A percentile compares a stretch with the other conserved stretches of the same genome.
These are phyloP conservation scores for Ilyonectria robusta DNA, from an alignment of 2,329 filamentous ascomycete genomes.

Conservation along the genomic window DNA sequence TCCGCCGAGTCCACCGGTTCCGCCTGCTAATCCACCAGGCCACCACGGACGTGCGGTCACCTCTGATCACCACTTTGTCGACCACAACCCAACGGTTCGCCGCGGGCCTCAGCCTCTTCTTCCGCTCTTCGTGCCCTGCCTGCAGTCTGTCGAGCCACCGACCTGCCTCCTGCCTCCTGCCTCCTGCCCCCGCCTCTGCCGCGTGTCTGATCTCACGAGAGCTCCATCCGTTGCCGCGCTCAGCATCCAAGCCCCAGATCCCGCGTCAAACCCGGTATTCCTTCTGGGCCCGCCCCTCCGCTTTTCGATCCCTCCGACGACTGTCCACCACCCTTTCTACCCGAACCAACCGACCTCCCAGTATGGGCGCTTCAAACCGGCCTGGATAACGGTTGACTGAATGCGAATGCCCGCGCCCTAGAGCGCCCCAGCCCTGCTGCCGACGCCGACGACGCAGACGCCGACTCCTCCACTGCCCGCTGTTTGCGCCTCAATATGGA, in stretches of 20 bases:
- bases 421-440: constrained; percentile 37
- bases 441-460: constrained; percentile 16
- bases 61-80: constrained; percentile 24
- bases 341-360: constrained; percentile 43
- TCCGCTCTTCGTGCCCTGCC: constrained; percentile 4
- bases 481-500: constrained; percentile 62
- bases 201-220: constrained; percentile 6
- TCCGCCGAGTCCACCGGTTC: constrained; percentile 21
- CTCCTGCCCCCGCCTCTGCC: background rate
- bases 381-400: constrained; percentile 46
- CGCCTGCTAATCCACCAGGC: constrained; percentile 15
- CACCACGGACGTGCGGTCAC: constrained; percentile 21
- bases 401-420: constrained; percentile 45
- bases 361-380: constrained; percentile 51
- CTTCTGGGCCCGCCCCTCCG: constrained; percentile 8
- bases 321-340: constrained; percentile 6
- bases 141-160: constrained; percentile 9
- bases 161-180: background rate
- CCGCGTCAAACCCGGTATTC: constrained; percentile 10
- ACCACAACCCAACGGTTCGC: constrained; percentile 10
- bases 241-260: constrained; percentile 4
- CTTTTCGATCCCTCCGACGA: constrained; percentile 10
- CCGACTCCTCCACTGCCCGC: constrained; percentile 38
- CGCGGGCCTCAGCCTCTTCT: constrained; percentile 19
- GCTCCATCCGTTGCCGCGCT: constrained; percentile 19